Conservation (phyloP, 768 basidiomycete species). For the Suillus variegatus region DNA sequence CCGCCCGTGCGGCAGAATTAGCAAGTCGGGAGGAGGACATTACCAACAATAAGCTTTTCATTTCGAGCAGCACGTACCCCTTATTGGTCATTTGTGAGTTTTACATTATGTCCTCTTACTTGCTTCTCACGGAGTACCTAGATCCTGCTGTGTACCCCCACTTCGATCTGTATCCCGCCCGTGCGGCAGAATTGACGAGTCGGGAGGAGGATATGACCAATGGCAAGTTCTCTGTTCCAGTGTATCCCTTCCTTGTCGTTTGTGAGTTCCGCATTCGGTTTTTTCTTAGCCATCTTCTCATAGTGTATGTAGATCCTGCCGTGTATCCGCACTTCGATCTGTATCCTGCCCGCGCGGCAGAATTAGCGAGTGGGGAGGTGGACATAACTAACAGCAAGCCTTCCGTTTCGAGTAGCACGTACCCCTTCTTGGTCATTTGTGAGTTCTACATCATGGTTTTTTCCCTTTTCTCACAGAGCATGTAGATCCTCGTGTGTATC, state of each 20-base stretch:
- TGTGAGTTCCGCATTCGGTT: too few species aligned
- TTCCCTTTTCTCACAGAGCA: conserved; percentile 2
- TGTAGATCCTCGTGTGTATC: conserved; percentile 43
- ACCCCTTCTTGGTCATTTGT: conserved; percentile 19
- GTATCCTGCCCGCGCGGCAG: too few species aligned
- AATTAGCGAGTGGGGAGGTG: conserved; percentile 7
- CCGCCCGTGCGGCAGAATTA: too few species aligned
- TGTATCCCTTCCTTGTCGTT: too few species aligned
- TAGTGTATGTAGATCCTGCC: conserved; percentile 48
- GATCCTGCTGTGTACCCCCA: too few species aligned
- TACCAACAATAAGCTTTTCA: background rate
- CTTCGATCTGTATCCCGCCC: too few species aligned
- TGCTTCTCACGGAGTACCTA: too few species aligned
- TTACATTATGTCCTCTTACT: too few species aligned
- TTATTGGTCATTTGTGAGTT: conserved; percentile 16
- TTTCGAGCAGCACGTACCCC: conserved; percentile 15
- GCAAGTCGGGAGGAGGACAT: background rate
- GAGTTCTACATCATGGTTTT: background rate
- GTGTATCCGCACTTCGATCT: conserved; percentile 36
- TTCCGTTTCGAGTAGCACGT: conserved; percentile 5
- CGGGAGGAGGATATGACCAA: too few species aligned
- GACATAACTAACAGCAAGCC: background rate
- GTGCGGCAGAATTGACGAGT: too few species aligned
- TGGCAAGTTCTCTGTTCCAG: too few species aligned
- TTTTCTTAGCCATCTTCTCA: too few species aligned